Conservation (phyloP, 768 basidiomycete genomes). For the Mycena pura region DNA sequence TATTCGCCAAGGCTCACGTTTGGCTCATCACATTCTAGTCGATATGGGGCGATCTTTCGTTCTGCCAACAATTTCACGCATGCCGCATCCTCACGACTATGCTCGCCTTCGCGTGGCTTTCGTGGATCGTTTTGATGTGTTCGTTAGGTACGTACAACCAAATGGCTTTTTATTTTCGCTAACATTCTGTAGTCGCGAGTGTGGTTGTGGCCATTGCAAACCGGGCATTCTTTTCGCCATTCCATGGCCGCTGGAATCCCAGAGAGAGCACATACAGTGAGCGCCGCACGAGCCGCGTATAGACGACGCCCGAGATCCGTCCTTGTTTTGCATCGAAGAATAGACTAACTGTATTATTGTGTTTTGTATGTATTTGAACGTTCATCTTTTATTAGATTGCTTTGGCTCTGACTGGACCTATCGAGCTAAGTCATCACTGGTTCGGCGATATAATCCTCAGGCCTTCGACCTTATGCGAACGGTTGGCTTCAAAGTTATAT, state of each 20-base stretch:
- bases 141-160: constrained; percentile 4
- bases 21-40: constrained; percentile 44
- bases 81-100: constrained; percentile 71
- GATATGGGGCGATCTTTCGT: constrained; percentile 61
- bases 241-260: constrained; percentile 28
- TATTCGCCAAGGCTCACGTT: neutral
- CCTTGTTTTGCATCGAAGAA: no score
- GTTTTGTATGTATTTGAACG: no score
- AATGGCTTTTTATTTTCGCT: neutral
- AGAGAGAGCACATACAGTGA: constrained; percentile 25
- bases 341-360: no score
- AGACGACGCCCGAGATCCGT: no score
- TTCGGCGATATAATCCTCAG: no score
- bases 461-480: no score
- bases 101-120: constrained; percentile 73
- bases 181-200: constrained; percentile 10
- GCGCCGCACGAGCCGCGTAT: constrained; percentile 19
- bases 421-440: no score
- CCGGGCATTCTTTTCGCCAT: constrained; percentile 23
- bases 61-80: constrained; percentile 57
- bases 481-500: no score
- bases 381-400: no score
- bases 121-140: constrained; percentile 50
- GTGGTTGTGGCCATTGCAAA: constrained; percentile 21
- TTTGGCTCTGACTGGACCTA: no score